Base-by-base conservation (phyloP, 768 basidiomycete species). In the Boletus coccyginus region DNA sequence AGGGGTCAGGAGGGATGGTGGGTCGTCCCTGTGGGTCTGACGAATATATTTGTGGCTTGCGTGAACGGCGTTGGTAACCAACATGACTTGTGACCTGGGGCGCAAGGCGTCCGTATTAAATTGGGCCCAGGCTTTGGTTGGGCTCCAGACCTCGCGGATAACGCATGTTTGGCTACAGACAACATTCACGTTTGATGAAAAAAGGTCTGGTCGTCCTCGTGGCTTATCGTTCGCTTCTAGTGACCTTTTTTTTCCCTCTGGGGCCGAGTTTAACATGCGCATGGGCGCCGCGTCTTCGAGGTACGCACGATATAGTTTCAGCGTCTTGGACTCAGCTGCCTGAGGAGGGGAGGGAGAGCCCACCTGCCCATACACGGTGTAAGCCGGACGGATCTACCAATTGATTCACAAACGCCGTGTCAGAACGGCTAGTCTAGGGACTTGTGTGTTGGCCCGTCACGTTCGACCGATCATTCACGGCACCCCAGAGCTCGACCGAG, bases 371-470 rank as follows among this genome's bases (percentile, higher is more conserved):
- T 16, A 46, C 58, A 58, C 46, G 61, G 53, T 50, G 55, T 46
- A 7, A 52, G 39, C 14, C 57, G 57, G 62, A 55, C 56, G 65
- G 65, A 67, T 57, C 62, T 53, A 42, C 16, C 43, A 6, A 29
- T 33, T n/a, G n/a, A 27, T 38, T 43, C 53, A 50, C 53, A 24
- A 24, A 21, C 11, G 10, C 16, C 11, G 8, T 43, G 19, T 41
- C 14, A 7, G 32, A 41, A 50, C 19, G 8, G 39, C 9, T 19
- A 21, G 40, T 33, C 31, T 17, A 48, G 36, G 24, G 46, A 47
- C 35, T 47, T 13, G 5, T 42, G 27, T 42, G 27, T 7, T 36
- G 10, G n/a, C 17, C 12, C 31, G 29, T 40, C 55, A 13, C 48
- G 10, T 27, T 31, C 10, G 24, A 21, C 29, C 31, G 35, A 40